A percentile compares a stretch with the other conserved stretches of the same genome.
These are phyloP conservation scores for Astrothelium macrocarpum DNA, from an alignment of 495 filamentous ascomycete genomes.

Conservation along the genomic window DNA sequence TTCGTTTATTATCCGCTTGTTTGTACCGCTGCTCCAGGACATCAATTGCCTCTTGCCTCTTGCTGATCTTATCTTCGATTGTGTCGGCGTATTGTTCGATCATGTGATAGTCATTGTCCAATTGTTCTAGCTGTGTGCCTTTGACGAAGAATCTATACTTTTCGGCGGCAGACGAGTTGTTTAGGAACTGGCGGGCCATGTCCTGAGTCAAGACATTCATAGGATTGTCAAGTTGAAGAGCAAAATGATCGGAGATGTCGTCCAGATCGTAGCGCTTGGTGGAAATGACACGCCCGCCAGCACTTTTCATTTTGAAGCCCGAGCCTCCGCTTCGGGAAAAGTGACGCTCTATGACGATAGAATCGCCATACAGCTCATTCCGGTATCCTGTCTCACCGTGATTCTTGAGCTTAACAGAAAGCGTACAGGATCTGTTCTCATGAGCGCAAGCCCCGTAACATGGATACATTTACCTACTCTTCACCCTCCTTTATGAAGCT, in stretches of 20 bases:
- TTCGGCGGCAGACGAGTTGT: slow-evolving; percentile 62
- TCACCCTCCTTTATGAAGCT: slow-evolving; percentile 85
- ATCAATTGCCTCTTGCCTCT: slow-evolving; percentile 40
- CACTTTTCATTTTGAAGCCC: slow-evolving; percentile 78
- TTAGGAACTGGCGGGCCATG: slow-evolving; percentile 86
- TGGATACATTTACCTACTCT: slow-evolving; percentile 42
- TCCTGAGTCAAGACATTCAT: slow-evolving; percentile 98
- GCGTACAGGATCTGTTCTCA: slow-evolving; percentile 36
- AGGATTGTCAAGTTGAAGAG: slow-evolving; percentile 91
- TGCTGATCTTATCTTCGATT: slow-evolving; percentile 50
- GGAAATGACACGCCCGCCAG: slow-evolving; percentile 60
- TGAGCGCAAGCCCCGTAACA: slow-evolving; percentile 30
- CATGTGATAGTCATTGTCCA: slow-evolving; percentile 83
- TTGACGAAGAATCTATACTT: slow-evolving; percentile 98
- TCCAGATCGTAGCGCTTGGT: slow-evolving; percentile 83
- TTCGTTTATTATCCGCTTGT: slow-evolving; percentile 37
- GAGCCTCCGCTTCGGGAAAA: slow-evolving; percentile 70
- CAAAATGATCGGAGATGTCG: slow-evolving; percentile 84
- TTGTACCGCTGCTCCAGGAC: slow-evolving; percentile 34
- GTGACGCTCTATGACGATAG: slow-evolving; percentile 81
- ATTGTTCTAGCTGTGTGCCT: slow-evolving; percentile 83
- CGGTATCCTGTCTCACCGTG: slow-evolving; percentile 73
- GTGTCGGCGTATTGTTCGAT: slow-evolving; percentile 62
- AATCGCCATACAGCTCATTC: slow-evolving; percentile 70
- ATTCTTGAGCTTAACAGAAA: slow-evolving; percentile 83